Conservation (phyloP, 2,329 filamentous ascomycete genomes). For the Monilinia laxa region DNA sequence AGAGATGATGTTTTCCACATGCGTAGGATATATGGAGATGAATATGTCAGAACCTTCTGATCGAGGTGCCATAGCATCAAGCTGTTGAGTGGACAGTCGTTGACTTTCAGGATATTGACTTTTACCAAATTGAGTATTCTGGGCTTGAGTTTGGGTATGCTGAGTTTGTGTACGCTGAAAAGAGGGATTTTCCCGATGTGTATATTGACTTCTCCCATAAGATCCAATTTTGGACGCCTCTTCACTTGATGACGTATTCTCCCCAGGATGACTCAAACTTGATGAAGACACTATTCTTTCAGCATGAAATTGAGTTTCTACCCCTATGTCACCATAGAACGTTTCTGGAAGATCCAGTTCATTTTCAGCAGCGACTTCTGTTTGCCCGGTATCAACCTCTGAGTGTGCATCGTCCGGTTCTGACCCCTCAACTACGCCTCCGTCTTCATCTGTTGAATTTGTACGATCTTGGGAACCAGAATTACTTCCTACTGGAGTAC, state of each 20-base stretch:
- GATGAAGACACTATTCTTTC: constrained; percentile 25
- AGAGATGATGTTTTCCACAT: constrained; percentile 50
- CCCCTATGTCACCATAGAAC: constrained; percentile 36
- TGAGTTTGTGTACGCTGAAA: constrained; percentile 13
- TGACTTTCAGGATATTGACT: constrained; percentile 47
- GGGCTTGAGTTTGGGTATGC: background rate
- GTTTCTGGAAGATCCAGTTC: constrained; percentile 31
- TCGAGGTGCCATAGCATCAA: constrained; percentile 50
- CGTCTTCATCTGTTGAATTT: background rate
- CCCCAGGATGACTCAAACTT: background rate
- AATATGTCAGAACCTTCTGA: constrained; percentile 55
- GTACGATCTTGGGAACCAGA: background rate
- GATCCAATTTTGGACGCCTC: constrained; percentile 8
- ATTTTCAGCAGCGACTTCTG: background rate
- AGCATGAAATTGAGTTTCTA: constrained; percentile 34
- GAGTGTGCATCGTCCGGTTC: background rate
- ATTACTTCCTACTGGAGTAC: background rate
- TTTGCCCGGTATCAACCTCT: background rate
- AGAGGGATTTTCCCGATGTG: constrained; percentile 2
- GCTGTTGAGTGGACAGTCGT: constrained; percentile 51
- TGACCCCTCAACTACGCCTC: background rate
- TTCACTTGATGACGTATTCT: constrained; percentile 15
- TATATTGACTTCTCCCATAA: constrained; percentile 25
- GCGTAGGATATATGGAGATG: constrained; percentile 49
- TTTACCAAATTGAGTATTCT: constrained; percentile 24